Evolutionary conservation across 306 rosid genomes (phyloP), one percentile per base, ranked within the genome.

Genomic region (Myrica gale): DNA sequence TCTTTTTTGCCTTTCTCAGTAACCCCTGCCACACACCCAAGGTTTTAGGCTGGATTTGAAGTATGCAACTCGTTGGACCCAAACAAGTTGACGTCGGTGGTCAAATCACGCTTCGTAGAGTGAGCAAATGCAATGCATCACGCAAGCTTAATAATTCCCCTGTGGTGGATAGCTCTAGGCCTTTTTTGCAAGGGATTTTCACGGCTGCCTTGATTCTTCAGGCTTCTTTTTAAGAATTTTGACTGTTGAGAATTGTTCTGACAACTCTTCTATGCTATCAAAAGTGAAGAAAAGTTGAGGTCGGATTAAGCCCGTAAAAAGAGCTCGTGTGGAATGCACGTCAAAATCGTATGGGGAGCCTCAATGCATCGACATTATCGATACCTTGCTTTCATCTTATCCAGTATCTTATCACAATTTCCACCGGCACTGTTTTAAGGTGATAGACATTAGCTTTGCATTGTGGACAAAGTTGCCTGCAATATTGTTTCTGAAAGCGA

Each of bases 41-140:
- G 26, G 67, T 61, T 42, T 66, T 42, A 50, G 51, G 50, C 70
- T 65, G 26, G 17, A 32, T 32, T n/a, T 63, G 69, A 42, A 63
- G 11, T 21, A 65, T 39, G 42, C 70, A 41, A 17, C 12, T 4
- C 1, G 13, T 65, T 16, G 50, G 23, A 1, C 12, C 50, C 48
- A 16, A 6, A 39, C 17, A 39, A 32, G 4, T 13, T 6, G 45
- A 15, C 20, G 15, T 15, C 3, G 39, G 5, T 4, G 47, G 70
- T 66, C 70, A 42, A 66, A 66, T 66, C 21, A 60, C 42, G n/a
- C 13, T 26, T 23, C 32, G 8, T 13, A 8, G 32, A 43, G 50
- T 5, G 26, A 9, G 32, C 47, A 65, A 16, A 65, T 65, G 47
- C 26, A 42, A 42, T 66, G 70, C 45, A 32, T 32, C 37, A 39